phyloP scores from a whole-genome alignment of 768 basidiomycete genomes.

The Lepiota brunneoincarnata region DNA sequence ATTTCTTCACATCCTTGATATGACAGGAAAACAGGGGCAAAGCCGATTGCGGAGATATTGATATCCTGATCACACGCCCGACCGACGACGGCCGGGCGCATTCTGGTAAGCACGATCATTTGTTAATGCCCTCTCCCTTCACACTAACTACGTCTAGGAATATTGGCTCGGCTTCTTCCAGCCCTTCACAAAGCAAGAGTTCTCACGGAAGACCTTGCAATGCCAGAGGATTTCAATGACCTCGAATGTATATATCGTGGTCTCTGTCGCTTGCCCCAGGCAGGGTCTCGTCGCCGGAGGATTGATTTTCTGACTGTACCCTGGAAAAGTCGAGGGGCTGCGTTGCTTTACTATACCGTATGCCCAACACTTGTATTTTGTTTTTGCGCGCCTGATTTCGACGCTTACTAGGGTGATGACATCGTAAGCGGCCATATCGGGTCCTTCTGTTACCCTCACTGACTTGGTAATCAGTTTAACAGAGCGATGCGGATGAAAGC shows the following conservation, averaged over 20 bases:
- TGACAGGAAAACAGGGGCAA: conserved; percentile 56
- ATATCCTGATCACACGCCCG: conserved; percentile 81
- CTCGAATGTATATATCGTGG: conserved; percentile 83
- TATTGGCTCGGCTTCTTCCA: conserved; percentile 58
- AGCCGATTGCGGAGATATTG: conserved; percentile 85
- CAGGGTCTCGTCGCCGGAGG: conserved; percentile 51
- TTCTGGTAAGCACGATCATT: conserved; percentile 48
- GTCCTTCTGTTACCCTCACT: not conserved
- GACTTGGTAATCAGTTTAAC: conserved; percentile 65
- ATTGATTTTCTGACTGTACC: conserved; percentile 88
- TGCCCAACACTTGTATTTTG: conserved; percentile 19
- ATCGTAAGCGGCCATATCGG: conserved; percentile 46
- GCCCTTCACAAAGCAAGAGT: conserved; percentile 56
- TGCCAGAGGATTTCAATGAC: conserved; percentile 64
- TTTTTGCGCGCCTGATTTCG: conserved; percentile 3
- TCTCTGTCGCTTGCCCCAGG: conserved; percentile 57
- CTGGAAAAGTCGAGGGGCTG: conserved; percentile 76
- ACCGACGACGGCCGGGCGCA: conserved; percentile 74
- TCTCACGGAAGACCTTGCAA: conserved; percentile 76
- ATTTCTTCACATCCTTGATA: not conserved
- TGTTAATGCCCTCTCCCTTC: not conserved
- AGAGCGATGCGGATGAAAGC: conserved; percentile 86
- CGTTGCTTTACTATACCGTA: conserved; percentile 90
- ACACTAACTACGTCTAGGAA: conserved; percentile 36
- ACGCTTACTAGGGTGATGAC: conserved; percentile 70